Evolutionary conservation across 179 eudicot genomes (phyloP).

Genomic region (Beta macrorhiza): DNA sequence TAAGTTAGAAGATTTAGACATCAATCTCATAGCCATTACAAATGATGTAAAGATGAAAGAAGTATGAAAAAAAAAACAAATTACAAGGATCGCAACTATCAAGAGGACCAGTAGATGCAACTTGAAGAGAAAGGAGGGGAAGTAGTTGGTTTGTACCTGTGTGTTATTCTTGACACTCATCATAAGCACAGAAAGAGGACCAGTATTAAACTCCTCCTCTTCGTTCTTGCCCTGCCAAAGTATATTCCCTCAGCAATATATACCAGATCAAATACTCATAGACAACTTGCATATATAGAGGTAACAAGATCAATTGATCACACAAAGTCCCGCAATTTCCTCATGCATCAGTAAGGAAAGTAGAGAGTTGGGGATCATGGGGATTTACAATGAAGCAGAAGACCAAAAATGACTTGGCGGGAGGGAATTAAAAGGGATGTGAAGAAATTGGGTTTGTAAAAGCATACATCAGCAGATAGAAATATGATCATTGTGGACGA

Average conservation of each 20-base stretch:
- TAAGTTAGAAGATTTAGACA: not conserved
- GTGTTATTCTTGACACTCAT: constrained; percentile 89
- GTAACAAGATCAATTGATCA: not conserved
- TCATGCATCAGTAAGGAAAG: not conserved
- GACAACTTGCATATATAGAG: too few species aligned
- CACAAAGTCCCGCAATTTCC: too few species aligned
- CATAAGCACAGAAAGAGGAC: constrained; percentile 86
- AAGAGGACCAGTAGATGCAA: not conserved
- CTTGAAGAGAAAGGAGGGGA: not conserved
- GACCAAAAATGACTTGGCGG: too few species aligned
- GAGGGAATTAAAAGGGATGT: too few species aligned
- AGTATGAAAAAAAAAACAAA: too few species aligned
- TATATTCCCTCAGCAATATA: not conserved
- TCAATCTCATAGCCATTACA: not conserved
- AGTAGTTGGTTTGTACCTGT: constrained; percentile 39
- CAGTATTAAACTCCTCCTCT: constrained; percentile 90
- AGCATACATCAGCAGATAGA: too few species aligned
- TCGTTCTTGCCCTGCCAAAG: constrained; percentile 58
- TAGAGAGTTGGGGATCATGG: too few species aligned
- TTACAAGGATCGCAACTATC: too few species aligned
- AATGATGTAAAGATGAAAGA: not conserved
- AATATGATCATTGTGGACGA: too few species aligned
- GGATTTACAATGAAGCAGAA: too few species aligned
- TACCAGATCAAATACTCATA: not conserved
- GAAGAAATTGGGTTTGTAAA: too few species aligned